phyloP scores from a whole-genome alignment of 192 early-diverging fungal genomes.

The Coemansia pectinata region DNA sequence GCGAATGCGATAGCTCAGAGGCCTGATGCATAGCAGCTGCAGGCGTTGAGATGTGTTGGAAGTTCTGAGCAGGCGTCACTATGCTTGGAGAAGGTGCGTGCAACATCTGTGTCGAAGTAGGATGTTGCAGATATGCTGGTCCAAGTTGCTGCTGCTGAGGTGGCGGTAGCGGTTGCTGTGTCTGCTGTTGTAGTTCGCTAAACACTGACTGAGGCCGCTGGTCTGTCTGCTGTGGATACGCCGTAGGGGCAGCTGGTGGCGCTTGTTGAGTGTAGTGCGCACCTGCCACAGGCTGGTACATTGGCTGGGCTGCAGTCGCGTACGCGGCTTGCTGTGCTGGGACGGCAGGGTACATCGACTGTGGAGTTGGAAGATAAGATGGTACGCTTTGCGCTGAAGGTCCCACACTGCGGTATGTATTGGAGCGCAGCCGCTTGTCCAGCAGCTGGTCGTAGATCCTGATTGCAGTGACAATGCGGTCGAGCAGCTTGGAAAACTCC shows the following conservation, averaged over 20 bases:
- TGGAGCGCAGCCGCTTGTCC: constrained; percentile 68
- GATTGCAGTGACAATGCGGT: constrained; percentile 78
- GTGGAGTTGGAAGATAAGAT: constrained; percentile 29
- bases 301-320: constrained; percentile 34
- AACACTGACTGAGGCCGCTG: constrained; percentile 23
- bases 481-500: constrained; percentile 75
- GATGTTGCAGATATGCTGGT: constrained; percentile 1
- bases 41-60: constrained; percentile 3
- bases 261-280: constrained; percentile 9
- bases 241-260: not conserved
- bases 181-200: constrained; percentile 13
- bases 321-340: constrained; percentile 31
- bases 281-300: constrained; percentile 16
- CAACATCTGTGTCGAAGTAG: not conserved
- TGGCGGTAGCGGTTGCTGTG: not conserved
- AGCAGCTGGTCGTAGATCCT: constrained; percentile 87
- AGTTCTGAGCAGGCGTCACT: not conserved
- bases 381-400: constrained; percentile 14
- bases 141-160: constrained; percentile 26
- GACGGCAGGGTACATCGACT: constrained; percentile 39
- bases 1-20: constrained; percentile 6
- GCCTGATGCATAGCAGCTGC: not conserved
- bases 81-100: not conserved
- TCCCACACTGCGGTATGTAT: constrained; percentile 22
- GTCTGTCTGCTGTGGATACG: constrained; percentile 26